phyloP scores from a whole-genome alignment of 2,329 filamentous ascomycete species.

The Diaporthe sp. region DNA sequence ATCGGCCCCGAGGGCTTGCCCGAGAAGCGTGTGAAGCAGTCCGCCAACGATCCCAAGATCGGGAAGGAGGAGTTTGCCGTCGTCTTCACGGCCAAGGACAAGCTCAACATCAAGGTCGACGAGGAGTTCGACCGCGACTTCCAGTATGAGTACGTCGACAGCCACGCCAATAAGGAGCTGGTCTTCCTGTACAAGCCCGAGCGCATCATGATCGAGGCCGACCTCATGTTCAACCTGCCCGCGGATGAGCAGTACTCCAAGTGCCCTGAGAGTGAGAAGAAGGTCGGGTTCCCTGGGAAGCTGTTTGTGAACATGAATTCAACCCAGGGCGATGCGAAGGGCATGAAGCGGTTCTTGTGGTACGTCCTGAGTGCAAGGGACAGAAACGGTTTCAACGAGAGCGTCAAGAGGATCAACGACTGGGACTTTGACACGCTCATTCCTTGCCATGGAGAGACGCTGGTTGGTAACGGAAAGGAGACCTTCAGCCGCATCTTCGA shows the following conservation, averaged over 20 bases:
- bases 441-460: slow-evolving; percentile 93
- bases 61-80: slow-evolving; percentile 71
- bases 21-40: slow-evolving; percentile 79
- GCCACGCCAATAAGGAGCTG: slow-evolving; percentile 86
- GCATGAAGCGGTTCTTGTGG: slow-evolving; percentile 87
- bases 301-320: slow-evolving; percentile 68
- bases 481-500: slow-evolving; percentile 83
- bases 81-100: slow-evolving; percentile 72
- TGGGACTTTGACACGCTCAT: slow-evolving; percentile 92
- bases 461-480: slow-evolving; percentile 80
- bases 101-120: slow-evolving; percentile 67
- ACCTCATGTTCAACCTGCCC: slow-evolving; percentile 92
- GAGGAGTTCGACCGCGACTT: slow-evolving; percentile 90
- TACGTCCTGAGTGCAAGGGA: slow-evolving; percentile 74
- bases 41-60: slow-evolving; percentile 66
- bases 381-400: slow-evolving; percentile 76
- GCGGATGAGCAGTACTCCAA: slow-evolving; percentile 85
- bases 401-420: slow-evolving; percentile 73
- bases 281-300: slow-evolving; percentile 54
- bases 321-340: slow-evolving; percentile 75
- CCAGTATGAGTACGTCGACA: slow-evolving; percentile 84
- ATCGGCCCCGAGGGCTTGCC: slow-evolving; percentile 86
- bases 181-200: slow-evolving; percentile 88
- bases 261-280: slow-evolving; percentile 60
- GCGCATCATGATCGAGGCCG: slow-evolving; percentile 85